Conservation (phyloP, 225 moss, liverwort and hornwort genomes). For the Pleurozium schreberi region DNA sequence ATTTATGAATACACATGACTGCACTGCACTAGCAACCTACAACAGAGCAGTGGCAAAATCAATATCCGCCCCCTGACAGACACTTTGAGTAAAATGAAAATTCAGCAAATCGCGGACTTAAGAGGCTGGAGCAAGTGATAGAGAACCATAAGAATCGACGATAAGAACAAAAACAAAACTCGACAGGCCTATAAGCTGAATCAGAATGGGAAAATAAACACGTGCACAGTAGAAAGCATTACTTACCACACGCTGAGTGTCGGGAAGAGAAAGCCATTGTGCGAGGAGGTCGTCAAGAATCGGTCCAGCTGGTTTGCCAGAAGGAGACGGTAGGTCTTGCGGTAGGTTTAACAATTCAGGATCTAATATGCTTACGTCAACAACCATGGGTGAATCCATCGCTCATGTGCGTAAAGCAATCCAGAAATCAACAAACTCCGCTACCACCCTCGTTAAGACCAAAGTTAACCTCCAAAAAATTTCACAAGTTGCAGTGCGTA, state of each 20-base stretch:
- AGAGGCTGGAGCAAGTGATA: background rate
- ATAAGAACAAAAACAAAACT: background rate
- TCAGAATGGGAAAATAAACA: background rate
- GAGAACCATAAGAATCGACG: background rate
- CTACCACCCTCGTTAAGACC: background rate
- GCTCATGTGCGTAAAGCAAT: slow-evolving; percentile 29
- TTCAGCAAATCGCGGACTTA: background rate
- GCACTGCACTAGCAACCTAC: background rate
- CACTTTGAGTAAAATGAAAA: background rate
- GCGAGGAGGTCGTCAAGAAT: slow-evolving; percentile 77
- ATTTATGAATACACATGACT: background rate
- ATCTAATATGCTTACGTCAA: slow-evolving; percentile 69
- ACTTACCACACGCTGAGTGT: slow-evolving; percentile 81
- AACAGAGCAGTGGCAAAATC: background rate
- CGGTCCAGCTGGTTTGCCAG: slow-evolving; percentile 35
- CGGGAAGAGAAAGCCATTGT: slow-evolving; percentile 96
- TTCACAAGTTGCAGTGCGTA: background rate
- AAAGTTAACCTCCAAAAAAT: background rate
- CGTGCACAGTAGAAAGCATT: background rate
- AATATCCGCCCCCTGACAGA: background rate
- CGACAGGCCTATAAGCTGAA: background rate
- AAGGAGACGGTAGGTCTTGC: slow-evolving; percentile 48
- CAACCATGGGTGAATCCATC: slow-evolving; percentile 68
- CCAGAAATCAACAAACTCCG: background rate
- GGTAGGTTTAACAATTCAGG: slow-evolving; percentile 56